Conservation (phyloP, 1,139 yeast genomes). For the Wickerhamomyces sp. region DNA sequence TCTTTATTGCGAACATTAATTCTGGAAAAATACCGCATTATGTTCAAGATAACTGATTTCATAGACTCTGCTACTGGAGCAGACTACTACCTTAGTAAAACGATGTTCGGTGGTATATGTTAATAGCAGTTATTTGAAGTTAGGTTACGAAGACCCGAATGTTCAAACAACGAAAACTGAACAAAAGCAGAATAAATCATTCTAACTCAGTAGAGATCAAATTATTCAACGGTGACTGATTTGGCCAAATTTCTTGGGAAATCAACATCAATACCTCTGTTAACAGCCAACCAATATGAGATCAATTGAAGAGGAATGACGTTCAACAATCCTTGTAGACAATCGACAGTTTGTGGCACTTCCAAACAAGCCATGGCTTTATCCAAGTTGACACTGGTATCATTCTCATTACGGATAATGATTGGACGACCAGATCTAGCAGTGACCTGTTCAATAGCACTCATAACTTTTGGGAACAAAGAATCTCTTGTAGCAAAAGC, state of each 20-base stretch:
- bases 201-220: not conserved
- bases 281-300: conserved; percentile 96
- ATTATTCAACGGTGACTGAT: conserved; percentile 80
- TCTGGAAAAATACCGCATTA: too few relatives aligned
- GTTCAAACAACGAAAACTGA: not conserved
- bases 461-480: conserved; percentile 91
- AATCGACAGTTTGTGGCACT: conserved; percentile 94
- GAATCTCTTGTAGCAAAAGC: conserved; percentile 98
- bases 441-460: conserved; percentile 94
- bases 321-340: conserved; percentile 93
- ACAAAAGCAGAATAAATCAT: not conserved
- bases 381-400: conserved; percentile 48
- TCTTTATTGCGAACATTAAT: too few relatives aligned
- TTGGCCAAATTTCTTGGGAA: conserved; percentile 99
- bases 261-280: conserved; percentile 94
- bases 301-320: conserved; percentile 93
- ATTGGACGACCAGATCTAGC: conserved; percentile 98
- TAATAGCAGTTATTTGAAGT: too few relatives aligned
- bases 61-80: too few relatives aligned
- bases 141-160: too few relatives aligned
- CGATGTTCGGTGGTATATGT: too few relatives aligned
- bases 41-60: too few relatives aligned
- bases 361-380: conserved; percentile 68
- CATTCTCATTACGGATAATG: conserved; percentile 87
- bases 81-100: too few relatives aligned